These are phyloP conservation scores for Lactifluus hygrophoroides DNA, from an alignment of 768 basidiomycete genomes.

Conservation along the genomic window DNA sequence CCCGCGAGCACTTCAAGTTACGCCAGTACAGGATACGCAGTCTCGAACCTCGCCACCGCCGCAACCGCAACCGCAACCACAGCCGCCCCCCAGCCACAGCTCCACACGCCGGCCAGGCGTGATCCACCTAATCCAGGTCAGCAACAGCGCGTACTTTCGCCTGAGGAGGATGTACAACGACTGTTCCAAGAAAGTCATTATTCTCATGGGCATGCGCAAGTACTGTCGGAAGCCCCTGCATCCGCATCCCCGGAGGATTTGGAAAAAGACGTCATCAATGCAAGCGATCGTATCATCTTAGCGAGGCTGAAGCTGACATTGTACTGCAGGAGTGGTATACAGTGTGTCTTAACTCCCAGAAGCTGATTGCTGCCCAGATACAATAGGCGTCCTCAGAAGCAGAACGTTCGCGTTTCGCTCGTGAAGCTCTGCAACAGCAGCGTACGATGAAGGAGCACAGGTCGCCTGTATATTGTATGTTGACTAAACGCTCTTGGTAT, in stretches of 20 bases:
- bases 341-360: slow-evolving; percentile 75
- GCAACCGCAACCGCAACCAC: neutral
- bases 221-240: slow-evolving; percentile 63
- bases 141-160: slow-evolving; percentile 44
- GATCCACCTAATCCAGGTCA: slow-evolving; percentile 23
- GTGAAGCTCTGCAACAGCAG: slow-evolving; percentile 12
- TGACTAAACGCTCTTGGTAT: neutral
- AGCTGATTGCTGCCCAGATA: slow-evolving; percentile 79
- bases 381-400: slow-evolving; percentile 84
- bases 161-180: slow-evolving; percentile 76
- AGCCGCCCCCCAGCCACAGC: too few relatives aligned
- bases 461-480: neutral
- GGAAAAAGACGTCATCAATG: slow-evolving; percentile 55
- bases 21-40: neutral
- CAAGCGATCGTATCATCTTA: slow-evolving; percentile 25
- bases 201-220: slow-evolving; percentile 67
- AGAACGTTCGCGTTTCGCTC: slow-evolving; percentile 47
- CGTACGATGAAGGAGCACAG: slow-evolving; percentile 1
- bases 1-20: neutral
- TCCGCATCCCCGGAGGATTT: slow-evolving; percentile 66
- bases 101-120: slow-evolving; percentile 18
- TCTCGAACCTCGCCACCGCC: neutral
- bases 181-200: slow-evolving; percentile 81
- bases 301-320: neutral
- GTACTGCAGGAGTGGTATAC: slow-evolving; percentile 63